Evolutionary conservation across 345 rosid genomes (phyloP), one percentile per base, ranked within the genome.

Genomic region (Salix arbutifolia): DNA sequence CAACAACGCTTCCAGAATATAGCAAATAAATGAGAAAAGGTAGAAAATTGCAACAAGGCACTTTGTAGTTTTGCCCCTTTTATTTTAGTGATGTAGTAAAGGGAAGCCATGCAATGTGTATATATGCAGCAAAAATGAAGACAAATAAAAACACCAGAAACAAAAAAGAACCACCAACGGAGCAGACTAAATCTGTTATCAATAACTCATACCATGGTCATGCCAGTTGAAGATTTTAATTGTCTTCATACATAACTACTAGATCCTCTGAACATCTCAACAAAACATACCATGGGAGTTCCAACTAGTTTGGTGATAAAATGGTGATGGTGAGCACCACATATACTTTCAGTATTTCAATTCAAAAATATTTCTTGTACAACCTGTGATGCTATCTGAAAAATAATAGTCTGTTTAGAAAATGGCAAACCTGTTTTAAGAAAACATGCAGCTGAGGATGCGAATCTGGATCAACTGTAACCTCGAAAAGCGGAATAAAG

Each of bases 391-490:
- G 74, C 50, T 71, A 74, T 21, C 46, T 65, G 30, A 60, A 21
- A 33, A 67, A 28, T 4, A 65, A 31, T 60, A 48, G 8, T 26
- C 25, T 31, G 8, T 33, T 33, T 37, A 26, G 69, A 73, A 35
- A 37, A 73, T 28, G 12, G 40, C 86, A 56, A 72, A 96, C 99
- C 99, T 96, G 97, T 77, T 96, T 94, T 85, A 96, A 83, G 77
- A 94, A 92, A 78, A 94, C 93, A 79, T 96, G 99, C 88, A 96
- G 86, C 87, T 96, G 99, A 71, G 99, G 98, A 84, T 94, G 99
- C 30, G 99, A 94, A 90, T 96, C 92, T 21, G 99, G 99, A 89
- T 96, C 98, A 18, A 94, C 88, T 0, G 99, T 94, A 78, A 89
- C 99, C 88, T 96, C 99, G 83, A 96, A 94, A 40, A 96, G 91